A percentile compares a stretch with the other conserved stretches of the same genome.
Evolutionary conservation across 2,329 filamentous ascomycete species (phyloP).

Genomic region (Cyphellophora attinorum): DNA sequence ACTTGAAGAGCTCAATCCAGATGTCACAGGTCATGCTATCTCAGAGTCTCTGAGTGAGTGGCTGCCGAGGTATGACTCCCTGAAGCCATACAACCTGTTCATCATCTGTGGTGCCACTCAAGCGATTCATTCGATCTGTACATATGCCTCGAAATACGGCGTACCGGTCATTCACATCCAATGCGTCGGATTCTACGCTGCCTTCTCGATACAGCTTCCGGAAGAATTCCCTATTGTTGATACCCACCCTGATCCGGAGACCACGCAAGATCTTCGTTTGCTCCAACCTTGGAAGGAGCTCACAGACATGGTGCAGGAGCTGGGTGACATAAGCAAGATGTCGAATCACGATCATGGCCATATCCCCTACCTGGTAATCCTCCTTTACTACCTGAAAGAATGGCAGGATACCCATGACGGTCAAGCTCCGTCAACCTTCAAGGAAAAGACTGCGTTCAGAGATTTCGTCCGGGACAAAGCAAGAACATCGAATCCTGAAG

Average conservation of each 20-base stretch:
- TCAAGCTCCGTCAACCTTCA: slow-evolving; percentile 61
- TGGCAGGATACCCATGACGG: slow-evolving; percentile 69
- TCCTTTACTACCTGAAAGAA: slow-evolving; percentile 69
- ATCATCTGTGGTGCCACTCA: slow-evolving; percentile 47
- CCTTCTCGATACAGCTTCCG: slow-evolving; percentile 70
- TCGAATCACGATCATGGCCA: slow-evolving; percentile 80
- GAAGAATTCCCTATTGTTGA: slow-evolving; percentile 86
- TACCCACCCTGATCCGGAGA: slow-evolving; percentile 82
- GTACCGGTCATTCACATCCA: slow-evolving; percentile 75
- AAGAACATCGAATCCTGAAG: slow-evolving; percentile 66
- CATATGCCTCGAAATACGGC: slow-evolving; percentile 44
- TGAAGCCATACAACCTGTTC: slow-evolving; percentile 48
- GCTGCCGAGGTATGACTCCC: slow-evolving; percentile 27
- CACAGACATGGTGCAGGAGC: slow-evolving; percentile 52
- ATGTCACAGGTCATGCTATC: slow-evolving; percentile 68
- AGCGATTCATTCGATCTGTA: slow-evolving; percentile 40
- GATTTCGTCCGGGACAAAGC: slow-evolving; percentile 57
- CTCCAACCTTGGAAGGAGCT: slow-evolving; percentile 81
- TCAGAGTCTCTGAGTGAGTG: slow-evolving; percentile 31
- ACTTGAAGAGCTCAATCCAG: slow-evolving; percentile 81
- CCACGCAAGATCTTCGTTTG: slow-evolving; percentile 75
- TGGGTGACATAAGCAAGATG: slow-evolving; percentile 58
- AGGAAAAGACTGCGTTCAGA: slow-evolving; percentile 78
- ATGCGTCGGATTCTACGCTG: slow-evolving; percentile 85
- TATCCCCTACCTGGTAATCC: slow-evolving; percentile 72